phyloP scores from a whole-genome alignment of 495 filamentous ascomycete species.

The Letharia lupina region DNA sequence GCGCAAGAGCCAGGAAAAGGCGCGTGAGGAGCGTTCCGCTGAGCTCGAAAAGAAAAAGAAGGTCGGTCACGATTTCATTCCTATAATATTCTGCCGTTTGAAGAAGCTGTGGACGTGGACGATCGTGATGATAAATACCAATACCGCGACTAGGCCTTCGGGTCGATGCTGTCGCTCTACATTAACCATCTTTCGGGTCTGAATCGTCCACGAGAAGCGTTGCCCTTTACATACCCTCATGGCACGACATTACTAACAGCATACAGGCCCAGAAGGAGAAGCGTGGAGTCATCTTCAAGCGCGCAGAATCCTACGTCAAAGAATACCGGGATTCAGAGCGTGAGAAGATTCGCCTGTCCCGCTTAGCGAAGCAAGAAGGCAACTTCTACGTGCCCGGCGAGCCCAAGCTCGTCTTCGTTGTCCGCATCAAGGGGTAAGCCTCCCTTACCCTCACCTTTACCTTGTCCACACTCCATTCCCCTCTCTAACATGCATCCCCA shows the following conservation, averaged over 20 bases:
- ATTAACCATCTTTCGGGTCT: constrained; percentile 99
- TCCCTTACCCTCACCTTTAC: background rate
- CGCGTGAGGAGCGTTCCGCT: constrained; percentile 72
- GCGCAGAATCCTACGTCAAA: constrained; percentile 98
- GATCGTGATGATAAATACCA: constrained; percentile 69
- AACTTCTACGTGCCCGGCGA: constrained; percentile 89
- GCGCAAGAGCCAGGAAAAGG: constrained; percentile 99
- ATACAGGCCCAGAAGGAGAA: constrained; percentile 90
- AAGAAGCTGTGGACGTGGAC: constrained; percentile 24
- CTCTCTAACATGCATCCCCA: constrained; percentile 27
- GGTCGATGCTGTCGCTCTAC: constrained; percentile 92
- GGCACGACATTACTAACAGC: constrained; percentile 13
- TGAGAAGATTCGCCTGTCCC: constrained; percentile 90
- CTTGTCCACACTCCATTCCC: background rate
- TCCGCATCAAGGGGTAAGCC: constrained; percentile 93
- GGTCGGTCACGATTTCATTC: constrained; percentile 45
- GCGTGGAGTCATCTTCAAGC: constrained; percentile 97
- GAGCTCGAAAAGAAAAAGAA: constrained; percentile 80
- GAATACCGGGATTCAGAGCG: constrained; percentile 98
- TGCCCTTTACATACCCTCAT: constrained; percentile 23
- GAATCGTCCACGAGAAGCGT: constrained; percentile 41
- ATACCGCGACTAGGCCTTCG: constrained; percentile 76
- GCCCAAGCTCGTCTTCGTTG: constrained; percentile 93
- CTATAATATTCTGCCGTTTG: constrained; percentile 19
- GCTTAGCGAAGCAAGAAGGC: constrained; percentile 82